These are phyloP conservation scores for Cyphellophora attinorum DNA, from an alignment of 2,329 filamentous ascomycete genomes.

Conservation along the genomic window DNA sequence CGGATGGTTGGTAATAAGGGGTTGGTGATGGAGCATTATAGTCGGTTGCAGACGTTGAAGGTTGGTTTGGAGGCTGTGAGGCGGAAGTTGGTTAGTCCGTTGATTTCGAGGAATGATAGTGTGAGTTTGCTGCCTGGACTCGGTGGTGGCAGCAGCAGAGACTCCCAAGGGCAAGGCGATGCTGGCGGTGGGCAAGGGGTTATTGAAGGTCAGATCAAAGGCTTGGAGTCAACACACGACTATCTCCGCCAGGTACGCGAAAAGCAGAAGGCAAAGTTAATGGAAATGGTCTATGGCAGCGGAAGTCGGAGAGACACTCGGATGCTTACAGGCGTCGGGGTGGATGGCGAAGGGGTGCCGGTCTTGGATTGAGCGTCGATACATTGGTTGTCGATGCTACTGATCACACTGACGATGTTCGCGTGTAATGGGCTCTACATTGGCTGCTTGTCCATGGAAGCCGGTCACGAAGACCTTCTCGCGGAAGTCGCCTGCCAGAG, in stretches of 20 bases:
- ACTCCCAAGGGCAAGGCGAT: slow-evolving; percentile 22
- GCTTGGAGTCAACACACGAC: slow-evolving; percentile 68
- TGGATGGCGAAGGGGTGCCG: no score
- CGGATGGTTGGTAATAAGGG: slow-evolving; percentile 82
- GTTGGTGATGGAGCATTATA: slow-evolving; percentile 76
- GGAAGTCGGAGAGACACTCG: slow-evolving; percentile 5
- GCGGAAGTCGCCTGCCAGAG: no score
- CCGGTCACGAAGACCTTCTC: no score
- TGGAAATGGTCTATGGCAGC: slow-evolving; percentile 68
- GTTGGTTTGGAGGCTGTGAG: slow-evolving; percentile 78
- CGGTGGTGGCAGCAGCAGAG: slow-evolving; percentile 18
- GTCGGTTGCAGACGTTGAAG: slow-evolving; percentile 72
- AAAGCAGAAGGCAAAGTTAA: slow-evolving; percentile 70
- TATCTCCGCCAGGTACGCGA: slow-evolving; percentile 68
- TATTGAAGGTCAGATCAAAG: slow-evolving; percentile 70
- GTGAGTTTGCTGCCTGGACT: slow-evolving; percentile 20
- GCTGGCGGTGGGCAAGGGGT: slow-evolving; percentile 33
- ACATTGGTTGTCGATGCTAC: no score
- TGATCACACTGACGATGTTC: no score
- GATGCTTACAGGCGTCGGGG: neutral
- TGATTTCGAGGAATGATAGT: slow-evolving; percentile 60
- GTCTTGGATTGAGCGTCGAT: no score
- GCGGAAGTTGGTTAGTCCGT: slow-evolving; percentile 71
- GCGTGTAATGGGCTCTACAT: no score
- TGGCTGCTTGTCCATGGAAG: no score